phyloP scores from a whole-genome alignment of 257 asterid genomes.

The Salvia hispanica region DNA sequence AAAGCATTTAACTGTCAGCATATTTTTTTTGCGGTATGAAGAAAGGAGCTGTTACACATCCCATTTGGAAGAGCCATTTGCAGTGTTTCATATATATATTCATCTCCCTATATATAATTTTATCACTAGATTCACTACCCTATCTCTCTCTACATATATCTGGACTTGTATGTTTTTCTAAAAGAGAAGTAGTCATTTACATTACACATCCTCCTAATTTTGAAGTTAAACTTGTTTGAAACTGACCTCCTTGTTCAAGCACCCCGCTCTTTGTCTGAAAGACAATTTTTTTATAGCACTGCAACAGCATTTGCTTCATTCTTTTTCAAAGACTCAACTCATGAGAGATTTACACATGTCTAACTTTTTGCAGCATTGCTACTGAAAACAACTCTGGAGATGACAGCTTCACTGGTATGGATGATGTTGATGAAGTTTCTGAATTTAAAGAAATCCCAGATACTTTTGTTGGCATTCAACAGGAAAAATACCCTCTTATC shows the following conservation, averaged over 20 bases:
- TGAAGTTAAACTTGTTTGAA: neutral
- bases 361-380: constrained; percentile 44
- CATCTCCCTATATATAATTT: too few relatives aligned
- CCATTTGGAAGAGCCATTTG: neutral
- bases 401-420: constrained; percentile 31
- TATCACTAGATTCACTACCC: too few relatives aligned
- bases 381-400: constrained; percentile 29
- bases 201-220: neutral
- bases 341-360: constrained; percentile 1
- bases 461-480: constrained; percentile 46
- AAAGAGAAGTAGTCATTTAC: neutral
- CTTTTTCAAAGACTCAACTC: neutral
- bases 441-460: constrained; percentile 60
- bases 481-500: constrained; percentile 58
- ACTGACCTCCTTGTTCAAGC: neutral
- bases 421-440: constrained; percentile 49
- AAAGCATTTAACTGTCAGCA: neutral
- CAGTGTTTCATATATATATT: too few relatives aligned
- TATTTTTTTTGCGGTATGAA: neutral
- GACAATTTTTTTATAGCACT: too few relatives aligned
- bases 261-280: too few relatives aligned
- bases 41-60: neutral
- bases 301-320: too few relatives aligned
- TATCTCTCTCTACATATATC: too few relatives aligned
- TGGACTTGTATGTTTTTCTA: neutral